Evolutionary conservation across 768 basidiomycete species (phyloP).

Genomic region (Leccinum boreale): DNA sequence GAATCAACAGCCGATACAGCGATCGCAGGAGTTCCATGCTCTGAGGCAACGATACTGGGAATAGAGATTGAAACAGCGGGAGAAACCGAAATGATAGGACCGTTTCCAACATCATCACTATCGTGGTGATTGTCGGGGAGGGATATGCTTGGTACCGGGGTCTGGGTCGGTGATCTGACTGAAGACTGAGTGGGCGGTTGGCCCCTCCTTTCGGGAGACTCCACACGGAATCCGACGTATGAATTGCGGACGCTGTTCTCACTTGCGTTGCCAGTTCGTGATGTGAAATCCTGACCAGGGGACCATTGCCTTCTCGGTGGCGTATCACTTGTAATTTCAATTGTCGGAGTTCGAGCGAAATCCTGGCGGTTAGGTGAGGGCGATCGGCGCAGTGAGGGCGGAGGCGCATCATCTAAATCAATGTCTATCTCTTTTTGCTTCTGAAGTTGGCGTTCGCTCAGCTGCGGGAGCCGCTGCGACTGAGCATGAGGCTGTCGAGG

Average conservation of each 20-base stretch:
- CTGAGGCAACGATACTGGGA: conserved; percentile 31
- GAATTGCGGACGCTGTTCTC: conserved; percentile 7
- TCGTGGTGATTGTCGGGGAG: conserved; percentile 23
- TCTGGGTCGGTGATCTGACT: conserved; percentile 10
- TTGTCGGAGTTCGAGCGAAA: conserved; percentile 22
- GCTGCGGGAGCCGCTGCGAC: conserved; percentile 13
- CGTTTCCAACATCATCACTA: conserved; percentile 1
- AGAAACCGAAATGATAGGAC: conserved; percentile 31
- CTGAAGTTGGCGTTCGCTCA: conserved; percentile 25
- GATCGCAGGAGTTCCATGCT: conserved; percentile 14
- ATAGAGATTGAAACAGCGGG: conserved; percentile 19
- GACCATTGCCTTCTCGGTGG: conserved; percentile 30
- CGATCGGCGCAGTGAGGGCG: conserved; percentile 39
- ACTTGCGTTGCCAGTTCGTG: conserved; percentile 10
- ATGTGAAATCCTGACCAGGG: conserved; percentile 15
- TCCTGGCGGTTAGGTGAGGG: conserved; percentile 27
- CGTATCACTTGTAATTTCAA: conserved; percentile 28
- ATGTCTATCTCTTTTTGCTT: conserved; percentile 27
- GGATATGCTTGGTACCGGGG: conserved; percentile 45
- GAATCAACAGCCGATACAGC: conserved; percentile 15
- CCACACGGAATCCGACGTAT: conserved; percentile 3
- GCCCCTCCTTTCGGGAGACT: conserved; percentile 18
- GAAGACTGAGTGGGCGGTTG: background rate
- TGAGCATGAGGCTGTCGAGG: conserved; percentile 9
- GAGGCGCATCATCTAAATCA: conserved; percentile 43